phyloP scores from a whole-genome alignment of 2,329 filamentous ascomycete species.

The Ophiostoma sp. region DNA sequence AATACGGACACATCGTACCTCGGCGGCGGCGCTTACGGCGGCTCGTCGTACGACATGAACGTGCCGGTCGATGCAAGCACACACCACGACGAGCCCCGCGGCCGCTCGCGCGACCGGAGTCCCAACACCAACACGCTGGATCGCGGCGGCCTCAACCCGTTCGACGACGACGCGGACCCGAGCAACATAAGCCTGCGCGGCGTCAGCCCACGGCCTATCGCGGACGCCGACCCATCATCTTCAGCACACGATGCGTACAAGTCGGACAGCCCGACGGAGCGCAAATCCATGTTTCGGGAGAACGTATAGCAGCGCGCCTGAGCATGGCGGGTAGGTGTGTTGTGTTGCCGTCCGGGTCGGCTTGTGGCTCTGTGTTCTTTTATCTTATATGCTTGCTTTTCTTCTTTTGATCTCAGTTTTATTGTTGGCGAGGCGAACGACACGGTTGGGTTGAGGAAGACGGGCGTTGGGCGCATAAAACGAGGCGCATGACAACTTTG shows the following conservation, averaged over 20 bases:
- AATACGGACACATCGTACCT: conserved; percentile 23
- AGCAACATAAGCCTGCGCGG: conserved; percentile 60
- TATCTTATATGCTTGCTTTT: not conserved
- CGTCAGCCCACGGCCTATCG: conserved; percentile 69
- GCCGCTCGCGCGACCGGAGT: conserved; percentile 42
- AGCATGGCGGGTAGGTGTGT: not conserved
- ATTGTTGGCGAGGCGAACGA: not conserved
- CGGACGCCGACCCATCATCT: conserved; percentile 36
- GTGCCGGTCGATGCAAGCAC: conserved; percentile 35
- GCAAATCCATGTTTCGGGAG: conserved; percentile 65
- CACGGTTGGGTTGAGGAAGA: conserved; percentile 7
- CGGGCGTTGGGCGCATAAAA: conserved; percentile 22
- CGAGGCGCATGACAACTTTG: conserved; percentile 9
- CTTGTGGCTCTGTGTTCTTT: not conserved
- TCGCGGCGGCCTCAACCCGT: conserved; percentile 51
- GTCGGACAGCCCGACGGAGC: conserved; percentile 58
- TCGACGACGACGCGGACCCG: conserved; percentile 57
- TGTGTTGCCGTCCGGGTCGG: not conserved
- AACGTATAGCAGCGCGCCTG: conserved; percentile 48
- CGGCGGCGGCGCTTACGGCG: conserved; percentile 26
- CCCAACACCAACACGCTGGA: conserved; percentile 28
- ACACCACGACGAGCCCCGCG: conserved; percentile 34
- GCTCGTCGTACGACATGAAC: conserved; percentile 47
- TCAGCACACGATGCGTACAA: conserved; percentile 35
- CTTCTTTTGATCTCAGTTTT: not conserved